Base-by-base conservation (phyloP, 768 basidiomycete species). In the Tephrocybe sp. region DNA sequence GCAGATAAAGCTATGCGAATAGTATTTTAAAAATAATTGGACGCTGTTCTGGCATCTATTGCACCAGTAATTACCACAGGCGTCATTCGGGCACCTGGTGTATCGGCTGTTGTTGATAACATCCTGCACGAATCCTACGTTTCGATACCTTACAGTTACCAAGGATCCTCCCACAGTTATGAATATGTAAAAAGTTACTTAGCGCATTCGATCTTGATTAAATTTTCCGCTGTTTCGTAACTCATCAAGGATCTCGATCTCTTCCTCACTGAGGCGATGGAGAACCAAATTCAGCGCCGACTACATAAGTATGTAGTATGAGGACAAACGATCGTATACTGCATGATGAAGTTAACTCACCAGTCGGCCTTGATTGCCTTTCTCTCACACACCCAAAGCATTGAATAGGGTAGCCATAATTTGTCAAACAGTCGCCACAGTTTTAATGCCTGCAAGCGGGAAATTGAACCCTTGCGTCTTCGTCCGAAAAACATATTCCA, bases 1-100 rank as follows among this genome's bases (percentile, higher is more conserved):
- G n/a, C n/a, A n/a, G n/a, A n/a, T 26, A 19, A 35, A 48, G 7
- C 4, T 16, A 14, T 48, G 62, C 84, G 85, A 0, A 76, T 79
- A 58, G 82, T 38, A 11, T 8, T 10, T 8, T 4, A 48, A 20
- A 17, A 63, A 65, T 10, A 65, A 72, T 54, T 57, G 65, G 41
- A 74, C 62, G 11, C 61, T 50, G 48, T 79, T 75, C 26, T 74
- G 75, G 65, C 84, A 86, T 32, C 63, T 63, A 63, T 79, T 85
- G 65, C 84, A 86, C 85, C 84, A 86, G 8, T 70, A 65, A 56
- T 80, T 64, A 0, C 63, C 58, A 49, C 84, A 86, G 14, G 64
- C 62, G 0, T 77, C 59, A 0, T n/a, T n/a, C n/a, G 82, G 82
- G 52, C 85, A 86, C 13, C 65, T 62, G 35, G 85, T 63, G 16